phyloP scores from a whole-genome alignment of 768 basidiomycete species.

The Termitomyces sp. region DNA sequence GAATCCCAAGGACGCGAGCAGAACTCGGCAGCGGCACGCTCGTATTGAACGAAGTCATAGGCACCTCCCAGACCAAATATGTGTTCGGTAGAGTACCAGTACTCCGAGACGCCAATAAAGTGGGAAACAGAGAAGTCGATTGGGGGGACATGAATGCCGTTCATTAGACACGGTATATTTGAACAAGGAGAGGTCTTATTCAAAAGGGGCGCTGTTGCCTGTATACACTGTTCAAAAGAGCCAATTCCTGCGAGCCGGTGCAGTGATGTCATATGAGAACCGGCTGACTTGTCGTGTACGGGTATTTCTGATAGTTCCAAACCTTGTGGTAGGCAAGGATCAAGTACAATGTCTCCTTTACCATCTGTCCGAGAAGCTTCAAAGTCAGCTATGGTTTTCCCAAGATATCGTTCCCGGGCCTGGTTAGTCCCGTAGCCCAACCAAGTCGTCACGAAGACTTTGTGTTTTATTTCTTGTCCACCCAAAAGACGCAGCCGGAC shows the following conservation, averaged over 20 bases:
- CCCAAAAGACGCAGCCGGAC: slow-evolving; percentile 78
- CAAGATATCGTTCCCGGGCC: slow-evolving; percentile 90
- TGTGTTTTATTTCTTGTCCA: slow-evolving; percentile 84
- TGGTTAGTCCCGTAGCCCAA: slow-evolving; percentile 97
- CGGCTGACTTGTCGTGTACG: slow-evolving; percentile 31
- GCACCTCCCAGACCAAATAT: slow-evolving; percentile 92
- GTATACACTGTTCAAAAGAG: slow-evolving; percentile 81
- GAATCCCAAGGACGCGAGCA: slow-evolving; percentile 76
- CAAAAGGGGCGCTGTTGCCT: slow-evolving; percentile 66
- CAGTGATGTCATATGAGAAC: slow-evolving; percentile 38
- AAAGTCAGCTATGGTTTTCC: slow-evolving; percentile 54
- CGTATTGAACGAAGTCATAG: slow-evolving; percentile 95
- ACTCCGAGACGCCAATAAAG: slow-evolving; percentile 97
- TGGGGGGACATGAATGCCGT: slow-evolving; percentile 87
- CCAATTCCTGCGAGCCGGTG: slow-evolving; percentile 81
- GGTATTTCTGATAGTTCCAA: slow-evolving; percentile 58
- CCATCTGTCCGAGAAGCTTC: slow-evolving; percentile 31
- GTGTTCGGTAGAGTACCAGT: slow-evolving; percentile 99
- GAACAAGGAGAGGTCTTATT: slow-evolving; percentile 83
- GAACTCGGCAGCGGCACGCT: slow-evolving; percentile 84
- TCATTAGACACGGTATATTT: slow-evolving; percentile 85
- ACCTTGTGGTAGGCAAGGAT: slow-evolving; percentile 87
- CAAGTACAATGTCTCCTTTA: slow-evolving; percentile 44
- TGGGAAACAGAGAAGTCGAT: slow-evolving; percentile 92
- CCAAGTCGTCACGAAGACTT: slow-evolving; percentile 98